A percentile compares a stretch with the other conserved stretches of the same genome.
phyloP scores from a whole-genome alignment of 2,329 filamentous ascomycete genomes.

The Ceratocystis eucalypticola region DNA sequence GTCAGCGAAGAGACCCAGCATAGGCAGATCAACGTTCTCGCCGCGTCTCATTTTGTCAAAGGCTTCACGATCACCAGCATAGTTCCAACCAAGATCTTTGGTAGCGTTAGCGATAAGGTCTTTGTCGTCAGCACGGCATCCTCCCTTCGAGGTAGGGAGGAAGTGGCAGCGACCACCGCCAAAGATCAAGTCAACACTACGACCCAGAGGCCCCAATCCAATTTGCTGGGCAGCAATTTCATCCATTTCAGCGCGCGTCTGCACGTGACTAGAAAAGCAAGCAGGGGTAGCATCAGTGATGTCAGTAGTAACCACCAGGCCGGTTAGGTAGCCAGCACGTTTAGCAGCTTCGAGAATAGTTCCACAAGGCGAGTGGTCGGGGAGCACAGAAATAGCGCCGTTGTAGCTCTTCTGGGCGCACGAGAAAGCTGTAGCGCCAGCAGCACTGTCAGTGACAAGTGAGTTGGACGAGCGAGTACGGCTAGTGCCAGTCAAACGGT shows the following conservation, averaged over 20 bases:
- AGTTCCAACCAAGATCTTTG: slow-evolving; percentile 64
- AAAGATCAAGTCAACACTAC: slow-evolving; percentile 81
- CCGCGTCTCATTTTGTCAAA: slow-evolving; percentile 65
- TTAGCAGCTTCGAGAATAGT: slow-evolving; percentile 90
- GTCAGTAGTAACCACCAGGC: slow-evolving; percentile 85
- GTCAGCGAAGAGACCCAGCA: slow-evolving; percentile 73
- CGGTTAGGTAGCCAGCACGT: slow-evolving; percentile 79
- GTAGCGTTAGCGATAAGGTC: slow-evolving; percentile 62
- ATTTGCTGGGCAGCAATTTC: slow-evolving; percentile 86
- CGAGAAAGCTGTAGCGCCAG: slow-evolving; percentile 92
- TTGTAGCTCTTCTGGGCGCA: slow-evolving; percentile 94
- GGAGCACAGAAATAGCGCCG: slow-evolving; percentile 80
- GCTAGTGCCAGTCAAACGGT: slow-evolving; percentile 80
- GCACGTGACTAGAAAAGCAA: slow-evolving; percentile 83
- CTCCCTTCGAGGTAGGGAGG: slow-evolving; percentile 65
- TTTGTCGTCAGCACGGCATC: slow-evolving; percentile 67
- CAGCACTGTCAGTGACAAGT: slow-evolving; percentile 86
- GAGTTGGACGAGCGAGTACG: slow-evolving; percentile 73
- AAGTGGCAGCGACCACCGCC: slow-evolving; percentile 92
- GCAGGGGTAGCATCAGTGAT: slow-evolving; percentile 94
- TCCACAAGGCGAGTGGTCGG: slow-evolving; percentile 74
- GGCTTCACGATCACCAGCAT: slow-evolving; percentile 54
- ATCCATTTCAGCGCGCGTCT: slow-evolving; percentile 68
- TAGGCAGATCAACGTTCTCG: slow-evolving; percentile 56
- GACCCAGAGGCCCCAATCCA: slow-evolving; percentile 72